phyloP scores from a whole-genome alignment of 257 asterid species.

The Solanum dulcamara region DNA sequence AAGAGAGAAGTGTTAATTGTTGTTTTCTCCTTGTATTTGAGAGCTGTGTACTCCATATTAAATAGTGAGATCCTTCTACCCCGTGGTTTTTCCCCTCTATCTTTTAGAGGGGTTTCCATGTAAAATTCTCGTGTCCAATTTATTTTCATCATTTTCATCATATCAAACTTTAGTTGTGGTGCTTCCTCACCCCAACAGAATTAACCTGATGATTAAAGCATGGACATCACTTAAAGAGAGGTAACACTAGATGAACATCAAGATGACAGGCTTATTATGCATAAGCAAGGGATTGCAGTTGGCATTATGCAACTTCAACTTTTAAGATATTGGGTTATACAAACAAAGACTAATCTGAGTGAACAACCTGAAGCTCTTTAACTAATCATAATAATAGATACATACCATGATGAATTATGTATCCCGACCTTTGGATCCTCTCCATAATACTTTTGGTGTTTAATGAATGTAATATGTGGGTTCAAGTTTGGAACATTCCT shows the following conservation, averaged over 20 bases:
- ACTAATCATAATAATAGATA: not conserved
- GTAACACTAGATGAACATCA: not conserved
- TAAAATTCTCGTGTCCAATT: too few species aligned
- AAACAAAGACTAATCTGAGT: not conserved
- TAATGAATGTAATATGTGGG: not conserved
- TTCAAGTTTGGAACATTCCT: not conserved
- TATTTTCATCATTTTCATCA: too few species aligned
- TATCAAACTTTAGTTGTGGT: too few species aligned
- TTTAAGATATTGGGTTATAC: not conserved
- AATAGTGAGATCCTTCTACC: too few species aligned
- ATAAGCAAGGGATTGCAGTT: not conserved
- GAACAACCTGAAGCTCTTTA: not conserved
- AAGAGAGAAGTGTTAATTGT: too few species aligned
- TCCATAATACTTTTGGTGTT: constrained; percentile 29
- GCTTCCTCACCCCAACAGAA: too few species aligned
- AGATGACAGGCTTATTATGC: not conserved
- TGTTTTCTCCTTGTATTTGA: too few species aligned
- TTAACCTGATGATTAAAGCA: not conserved
- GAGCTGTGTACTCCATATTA: too few species aligned
- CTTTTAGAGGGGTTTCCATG: too few species aligned
- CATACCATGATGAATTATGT: constrained; percentile 95
- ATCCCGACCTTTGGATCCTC: constrained; percentile 66
- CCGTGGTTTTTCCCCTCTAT: too few species aligned
- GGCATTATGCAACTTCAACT: too few species aligned
- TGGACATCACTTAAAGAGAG: not conserved